Percentiles rank a stretch among this genome's conserved stretches.
phyloP scores from a whole-genome alignment of 2,329 filamentous ascomycete genomes.

The Incumbomyces lentus region DNA sequence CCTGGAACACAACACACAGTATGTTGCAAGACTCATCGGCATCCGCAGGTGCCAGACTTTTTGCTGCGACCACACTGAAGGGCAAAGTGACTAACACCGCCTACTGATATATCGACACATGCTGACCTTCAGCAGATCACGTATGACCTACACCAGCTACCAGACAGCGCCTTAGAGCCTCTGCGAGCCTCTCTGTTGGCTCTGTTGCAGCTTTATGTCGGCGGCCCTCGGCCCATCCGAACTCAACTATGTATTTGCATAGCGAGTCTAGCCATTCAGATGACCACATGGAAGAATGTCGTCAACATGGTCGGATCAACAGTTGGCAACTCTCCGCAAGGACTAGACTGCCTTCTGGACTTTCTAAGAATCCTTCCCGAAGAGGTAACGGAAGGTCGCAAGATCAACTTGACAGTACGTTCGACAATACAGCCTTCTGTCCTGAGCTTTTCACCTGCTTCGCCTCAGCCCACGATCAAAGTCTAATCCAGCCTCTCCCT shows the following conservation, averaged over 20 bases:
- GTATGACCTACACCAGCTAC: conserved; percentile 86
- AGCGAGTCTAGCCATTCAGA: conserved; percentile 89
- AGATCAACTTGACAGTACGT: conserved; percentile 98
- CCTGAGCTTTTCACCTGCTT: conserved; percentile 35
- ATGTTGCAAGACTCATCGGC: conserved; percentile 69
- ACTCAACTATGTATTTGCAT: conserved; percentile 92
- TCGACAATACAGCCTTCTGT: conserved; percentile 43
- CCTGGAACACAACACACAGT: conserved; percentile 79
- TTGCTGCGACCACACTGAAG: conserved; percentile 92
- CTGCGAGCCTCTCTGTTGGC: conserved; percentile 76
- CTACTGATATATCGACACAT: conserved; percentile 8
- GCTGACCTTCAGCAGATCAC: conserved; percentile 57
- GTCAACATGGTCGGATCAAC: conserved; percentile 68
- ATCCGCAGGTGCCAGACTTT: conserved; percentile 78
- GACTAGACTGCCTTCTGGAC: conserved; percentile 80
- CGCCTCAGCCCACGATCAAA: conserved; percentile 30
- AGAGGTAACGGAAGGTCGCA: conserved; percentile 97
- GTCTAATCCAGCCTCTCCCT: conserved; percentile 40
- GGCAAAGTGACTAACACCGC: conserved; percentile 62
- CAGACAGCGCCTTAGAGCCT: conserved; percentile 59
- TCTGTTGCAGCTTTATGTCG: conserved; percentile 69
- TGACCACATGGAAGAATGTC: conserved; percentile 92
- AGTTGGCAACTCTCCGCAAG: conserved; percentile 56
- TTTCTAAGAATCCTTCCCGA: conserved; percentile 95
- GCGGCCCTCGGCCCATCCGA: conserved; percentile 71